phyloP scores from a whole-genome alignment of 1,284 basidiomycete genomes.

The Ceratobasidium sp. region DNA sequence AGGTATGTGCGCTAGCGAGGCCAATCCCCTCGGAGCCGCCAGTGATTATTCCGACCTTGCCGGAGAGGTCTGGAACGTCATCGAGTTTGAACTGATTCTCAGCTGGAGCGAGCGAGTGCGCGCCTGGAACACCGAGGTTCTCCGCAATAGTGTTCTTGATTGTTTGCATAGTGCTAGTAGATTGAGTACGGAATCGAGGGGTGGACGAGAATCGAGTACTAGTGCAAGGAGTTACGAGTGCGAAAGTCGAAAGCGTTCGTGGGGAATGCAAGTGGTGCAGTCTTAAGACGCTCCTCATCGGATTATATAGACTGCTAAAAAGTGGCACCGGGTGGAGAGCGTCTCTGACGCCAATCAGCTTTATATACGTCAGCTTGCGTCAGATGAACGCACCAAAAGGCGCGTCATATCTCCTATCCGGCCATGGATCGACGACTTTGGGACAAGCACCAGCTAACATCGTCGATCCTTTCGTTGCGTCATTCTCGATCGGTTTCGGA shows the following conservation, averaged over 20 bases:
- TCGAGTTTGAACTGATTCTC: conserved; percentile 41
- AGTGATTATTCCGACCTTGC: conserved; percentile 46
- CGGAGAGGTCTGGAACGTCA: conserved; percentile 46
- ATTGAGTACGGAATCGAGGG: not conserved
- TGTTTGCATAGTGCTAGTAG: conserved; percentile 29
- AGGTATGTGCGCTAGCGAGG: conserved; percentile 19
- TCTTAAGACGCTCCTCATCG: too few relatives aligned
- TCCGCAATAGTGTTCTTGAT: conserved; percentile 40
- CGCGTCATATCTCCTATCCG: too few relatives aligned
- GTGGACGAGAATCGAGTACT: not conserved
- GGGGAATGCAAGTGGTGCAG: too few relatives aligned
- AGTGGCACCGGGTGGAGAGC: too few relatives aligned
- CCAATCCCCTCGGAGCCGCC: conserved; percentile 44
- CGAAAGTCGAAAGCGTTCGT: not conserved
- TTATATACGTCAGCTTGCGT: too few relatives aligned
- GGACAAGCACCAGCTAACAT: too few relatives aligned
- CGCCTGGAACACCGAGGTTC: conserved; percentile 28
- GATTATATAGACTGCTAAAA: too few relatives aligned
- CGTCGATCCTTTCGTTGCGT: too few relatives aligned
- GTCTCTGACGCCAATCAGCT: too few relatives aligned
- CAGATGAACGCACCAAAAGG: too few relatives aligned
- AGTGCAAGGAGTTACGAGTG: not conserved
- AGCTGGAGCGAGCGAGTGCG: conserved; percentile 13
- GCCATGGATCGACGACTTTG: too few relatives aligned
- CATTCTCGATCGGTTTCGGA: too few relatives aligned